Evolutionary conservation across 2,329 filamentous ascomycete genomes (phyloP), one percentile per base, ranked within the genome.

Genomic region (Cordyceps pruinosa): DNA sequence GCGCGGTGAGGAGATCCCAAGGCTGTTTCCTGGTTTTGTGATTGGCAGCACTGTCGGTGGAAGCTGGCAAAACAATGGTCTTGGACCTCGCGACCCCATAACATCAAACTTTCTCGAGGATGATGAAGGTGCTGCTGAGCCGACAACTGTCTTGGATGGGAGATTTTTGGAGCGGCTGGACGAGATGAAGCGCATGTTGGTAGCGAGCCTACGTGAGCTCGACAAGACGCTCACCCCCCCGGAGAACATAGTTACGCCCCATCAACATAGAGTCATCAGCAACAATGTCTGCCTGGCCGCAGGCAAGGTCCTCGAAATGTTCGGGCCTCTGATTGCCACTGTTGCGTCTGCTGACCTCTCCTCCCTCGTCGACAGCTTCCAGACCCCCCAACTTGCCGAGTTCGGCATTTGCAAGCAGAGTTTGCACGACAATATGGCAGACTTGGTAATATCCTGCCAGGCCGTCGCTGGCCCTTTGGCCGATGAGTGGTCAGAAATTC

Each of bases 401-500:
- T 97, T 97, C 69, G 87, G 86, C 66, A 82, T 86, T 32, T 90
- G 96, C 70, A 97, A 97, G 73, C 94, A 99, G 70, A 89, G 88
- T 64, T 78, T 96, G 19, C 97, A 97, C 71, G 94, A 97, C 71
- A 88, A 91, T 59, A 88, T 96, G 56, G 92, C 91, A 9, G 94
- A 97, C 69, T 81, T 99, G 28, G 75, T 97, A 4, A 75, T 96
- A 50, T 85, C 87, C 58, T 97, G 92, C 66, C 94, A 99, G 72
- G 85, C 89, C 25, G 88, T 97, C n/a, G 89, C 91, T 6, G 90
- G 90, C 9, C 94, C 94, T 6, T 73, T 99, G 44, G 89, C 88
- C 9, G 94, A 99, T 68, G 94, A 99, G 73, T 99, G 94, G 94
- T 85, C 92, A 4, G 91, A 96, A 69, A 79, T 92, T n/a, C 85